Evolutionary conservation across 768 basidiomycete species (phyloP).

Genomic region (Suillus decipiens): DNA sequence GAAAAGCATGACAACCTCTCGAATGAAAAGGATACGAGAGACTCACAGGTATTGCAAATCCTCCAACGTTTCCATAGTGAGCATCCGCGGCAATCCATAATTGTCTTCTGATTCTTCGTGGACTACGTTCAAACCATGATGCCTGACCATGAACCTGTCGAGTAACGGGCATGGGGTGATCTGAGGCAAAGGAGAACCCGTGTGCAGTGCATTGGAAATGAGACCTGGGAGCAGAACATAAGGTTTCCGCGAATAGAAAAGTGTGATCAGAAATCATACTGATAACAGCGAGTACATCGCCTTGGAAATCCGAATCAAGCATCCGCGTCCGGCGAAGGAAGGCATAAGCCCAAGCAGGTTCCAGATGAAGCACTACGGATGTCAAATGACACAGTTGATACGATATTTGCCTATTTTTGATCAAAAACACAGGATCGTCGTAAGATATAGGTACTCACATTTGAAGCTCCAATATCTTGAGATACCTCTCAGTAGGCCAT

Average conservation of each 20-base stretch:
- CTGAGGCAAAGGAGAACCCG: constrained; percentile 77
- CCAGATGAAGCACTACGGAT: constrained; percentile 71
- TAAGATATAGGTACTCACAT: constrained; percentile 43
- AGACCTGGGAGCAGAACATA: constrained; percentile 49
- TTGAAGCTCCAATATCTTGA: constrained; percentile 66
- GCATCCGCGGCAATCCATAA: constrained; percentile 67
- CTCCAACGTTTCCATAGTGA: constrained; percentile 73
- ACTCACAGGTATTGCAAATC: constrained; percentile 80
- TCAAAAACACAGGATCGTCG: not conserved
- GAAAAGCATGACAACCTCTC: constrained; percentile 1
- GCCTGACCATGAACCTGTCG: constrained; percentile 45
- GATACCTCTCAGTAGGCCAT: constrained; percentile 83
- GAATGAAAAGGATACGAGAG: constrained; percentile 18
- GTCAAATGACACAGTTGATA: constrained; percentile 72
- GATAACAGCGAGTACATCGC: constrained; percentile 81
- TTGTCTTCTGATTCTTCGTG: constrained; percentile 73
- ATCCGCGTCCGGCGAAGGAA: constrained; percentile 75
- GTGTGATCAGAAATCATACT: constrained; percentile 42
- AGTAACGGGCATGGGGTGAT: constrained; percentile 78
- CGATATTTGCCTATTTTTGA: constrained; percentile 57
- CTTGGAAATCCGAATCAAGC: constrained; percentile 79
- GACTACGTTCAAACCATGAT: constrained; percentile 66
- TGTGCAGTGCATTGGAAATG: constrained; percentile 74
- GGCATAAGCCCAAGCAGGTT: constrained; percentile 76
- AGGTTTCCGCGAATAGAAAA: not conserved